Evolutionary conservation across 768 basidiomycete genomes (phyloP), one percentile per base, ranked within the genome.

Genomic region (Phlebiopsis flavidoalba): DNA sequence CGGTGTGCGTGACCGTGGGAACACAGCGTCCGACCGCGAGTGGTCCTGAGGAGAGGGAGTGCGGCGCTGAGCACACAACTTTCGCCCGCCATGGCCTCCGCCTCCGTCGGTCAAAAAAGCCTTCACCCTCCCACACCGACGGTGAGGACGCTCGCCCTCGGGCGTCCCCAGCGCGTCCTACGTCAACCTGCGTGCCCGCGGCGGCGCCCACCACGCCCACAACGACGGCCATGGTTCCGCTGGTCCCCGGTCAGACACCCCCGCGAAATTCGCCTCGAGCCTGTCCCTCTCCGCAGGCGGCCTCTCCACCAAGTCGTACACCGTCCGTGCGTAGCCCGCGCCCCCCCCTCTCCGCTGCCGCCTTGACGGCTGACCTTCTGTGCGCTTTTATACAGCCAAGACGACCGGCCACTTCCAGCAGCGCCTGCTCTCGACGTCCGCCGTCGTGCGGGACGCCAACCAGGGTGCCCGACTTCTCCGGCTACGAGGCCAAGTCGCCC

Each of bases 381-480:
- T 35, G 17, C 71, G 60, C 53, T 24, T 19, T 22, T 59, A n/a
- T n/a, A 60, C 71, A 83, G 88, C 83, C 51, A 74, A 81, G n/a
- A 71, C 84, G 19, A 83, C 83, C 17, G 73, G 78, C 59, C 72
- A 77, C 65, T 78, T 78, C 75, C 83, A 86, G 63, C 86, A 83
- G 60, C 88, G 91, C 70, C 80, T 87, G 62, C 77, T 96, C 60
- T 89, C 92, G 71, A 90, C 91, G 66, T 88, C 93, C 58, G 81
- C 85, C 49, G 77, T 80, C 58, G 78, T 77, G 67, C 83, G 82
- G 67, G 85, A 88, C 69, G 85, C 88, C 33, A 87, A 91, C 51
- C 80, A 92, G 63, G n/a, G 92, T 96, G 8, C 97, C 97, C 64
- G 89, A 98, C 79, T 95, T 90, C 72, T 82, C 86, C 48, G 73